Percentiles rank a stretch among this genome's conserved stretches.
Evolutionary conservation across 1,139 yeast genomes (phyloP).

Genomic region (Sugiyamaella paludigena): DNA sequence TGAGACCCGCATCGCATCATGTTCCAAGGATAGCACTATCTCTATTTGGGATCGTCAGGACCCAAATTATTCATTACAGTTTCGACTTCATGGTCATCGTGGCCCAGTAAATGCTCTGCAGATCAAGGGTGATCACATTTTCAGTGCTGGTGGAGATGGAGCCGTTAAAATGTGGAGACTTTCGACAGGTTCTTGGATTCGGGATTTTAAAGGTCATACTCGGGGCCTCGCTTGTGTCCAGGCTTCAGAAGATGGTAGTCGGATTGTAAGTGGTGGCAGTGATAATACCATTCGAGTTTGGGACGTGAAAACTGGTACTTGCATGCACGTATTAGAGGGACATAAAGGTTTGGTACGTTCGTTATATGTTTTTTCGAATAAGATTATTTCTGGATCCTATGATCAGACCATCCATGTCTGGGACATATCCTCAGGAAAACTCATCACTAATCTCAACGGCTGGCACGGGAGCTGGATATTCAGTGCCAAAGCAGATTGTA

Average conservation of each 20-base stretch:
- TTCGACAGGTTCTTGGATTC: slow-evolving; percentile 27
- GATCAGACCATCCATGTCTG: slow-evolving; percentile 40
- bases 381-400: slow-evolving; percentile 39
- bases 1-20: slow-evolving; percentile 32
- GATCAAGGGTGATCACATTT: slow-evolving; percentile 30
- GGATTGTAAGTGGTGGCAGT: slow-evolving; percentile 38
- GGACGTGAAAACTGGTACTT: slow-evolving; percentile 34
- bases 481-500: slow-evolving; percentile 35
- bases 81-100: slow-evolving; percentile 31
- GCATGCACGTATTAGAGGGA: slow-evolving; percentile 32
- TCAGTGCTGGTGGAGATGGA: slow-evolving; percentile 41
- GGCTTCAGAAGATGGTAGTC: slow-evolving; percentile 27
- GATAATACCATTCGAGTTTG: slow-evolving; percentile 39
- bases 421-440: slow-evolving; percentile 34
- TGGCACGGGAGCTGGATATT: slow-evolving; percentile 40
- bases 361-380: slow-evolving; percentile 29
- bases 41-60: slow-evolving; percentile 33
- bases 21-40: slow-evolving; percentile 38
- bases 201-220: slow-evolving; percentile 35
- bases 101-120: slow-evolving; percentile 41
- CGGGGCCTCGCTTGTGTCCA: slow-evolving; percentile 41
- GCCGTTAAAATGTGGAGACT: slow-evolving; percentile 35
- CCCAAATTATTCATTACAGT: slow-evolving; percentile 20
- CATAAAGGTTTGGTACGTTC: slow-evolving; percentile 37
- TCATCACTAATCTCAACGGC: slow-evolving; percentile 31